These are phyloP conservation scores for Suillus brevipes DNA, from an alignment of 768 basidiomycete genomes.

Conservation along the genomic window DNA sequence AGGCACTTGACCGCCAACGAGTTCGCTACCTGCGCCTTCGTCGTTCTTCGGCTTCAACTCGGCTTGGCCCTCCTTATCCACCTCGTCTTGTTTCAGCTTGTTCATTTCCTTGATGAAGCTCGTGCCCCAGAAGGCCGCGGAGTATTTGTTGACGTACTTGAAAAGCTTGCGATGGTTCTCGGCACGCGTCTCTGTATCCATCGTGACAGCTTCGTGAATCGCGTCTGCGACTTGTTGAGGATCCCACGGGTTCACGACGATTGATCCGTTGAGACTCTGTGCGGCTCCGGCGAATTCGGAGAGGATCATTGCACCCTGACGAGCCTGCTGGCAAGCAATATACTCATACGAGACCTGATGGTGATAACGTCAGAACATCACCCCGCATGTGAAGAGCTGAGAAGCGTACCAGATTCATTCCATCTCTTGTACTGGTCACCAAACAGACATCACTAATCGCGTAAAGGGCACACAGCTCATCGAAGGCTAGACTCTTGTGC, in stretches of 20 bases:
- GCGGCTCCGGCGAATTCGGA: slow-evolving; percentile 99
- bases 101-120: slow-evolving; percentile 88
- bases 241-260: slow-evolving; percentile 99
- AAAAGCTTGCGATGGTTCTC: slow-evolving; percentile 95
- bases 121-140: slow-evolving; percentile 88
- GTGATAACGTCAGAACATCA: slow-evolving; percentile 11
- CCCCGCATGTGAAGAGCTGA: slow-evolving; percentile 9
- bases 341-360: slow-evolving; percentile 97
- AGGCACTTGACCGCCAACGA: slow-evolving; percentile 40
- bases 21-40: slow-evolving; percentile 38
- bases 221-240: slow-evolving; percentile 97
- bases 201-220: slow-evolving; percentile 93
- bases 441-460: slow-evolving; percentile 95
- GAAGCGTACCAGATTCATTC: slow-evolving; percentile 93
- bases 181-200: slow-evolving; percentile 77
- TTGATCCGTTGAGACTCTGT: slow-evolving; percentile 90
- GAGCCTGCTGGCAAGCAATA: slow-evolving; percentile 89
- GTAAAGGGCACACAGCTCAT: slow-evolving; percentile 97
- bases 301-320: slow-evolving; percentile 95
- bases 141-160: slow-evolving; percentile 96
- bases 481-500: slow-evolving; percentile 92
- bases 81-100: slow-evolving; percentile 48
- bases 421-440: slow-evolving; percentile 93
- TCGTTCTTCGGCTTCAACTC: slow-evolving; percentile 36
- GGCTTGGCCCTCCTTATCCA: slow-evolving; percentile 35